phyloP scores from a whole-genome alignment of 495 filamentous ascomycete species.

The Cercophora newfieldiana region DNA sequence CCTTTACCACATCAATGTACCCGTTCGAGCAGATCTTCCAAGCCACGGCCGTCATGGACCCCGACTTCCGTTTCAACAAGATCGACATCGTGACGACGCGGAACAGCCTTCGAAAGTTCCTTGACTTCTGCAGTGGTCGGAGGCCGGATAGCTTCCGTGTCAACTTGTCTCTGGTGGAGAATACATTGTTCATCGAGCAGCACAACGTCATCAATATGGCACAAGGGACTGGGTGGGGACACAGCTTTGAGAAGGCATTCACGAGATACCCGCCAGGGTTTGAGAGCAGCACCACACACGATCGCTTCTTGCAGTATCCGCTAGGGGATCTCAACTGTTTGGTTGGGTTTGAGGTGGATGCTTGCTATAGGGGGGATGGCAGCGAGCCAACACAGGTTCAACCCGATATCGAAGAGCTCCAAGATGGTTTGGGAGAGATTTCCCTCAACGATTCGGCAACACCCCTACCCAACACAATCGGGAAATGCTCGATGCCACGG shows the following conservation, averaged over 20 bases:
- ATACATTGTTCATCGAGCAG: slow-evolving; percentile 18
- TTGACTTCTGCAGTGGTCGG: slow-evolving; percentile 11
- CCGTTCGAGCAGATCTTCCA: slow-evolving; percentile 15
- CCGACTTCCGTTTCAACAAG: slow-evolving; percentile 15
- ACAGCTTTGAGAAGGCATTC: slow-evolving; percentile 11
- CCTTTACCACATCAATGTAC: background rate
- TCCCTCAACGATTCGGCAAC: background rate
- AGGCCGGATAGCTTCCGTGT: slow-evolving; percentile 12
- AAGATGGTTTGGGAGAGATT: background rate
- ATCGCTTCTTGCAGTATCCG: slow-evolving; percentile 9
- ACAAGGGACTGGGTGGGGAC: slow-evolving; percentile 7
- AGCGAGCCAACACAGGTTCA: background rate
- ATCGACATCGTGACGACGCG: slow-evolving; percentile 14
- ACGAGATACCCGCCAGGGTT: slow-evolving; percentile 5
- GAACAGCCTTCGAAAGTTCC: slow-evolving; percentile 18
- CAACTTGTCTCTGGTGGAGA: slow-evolving; percentile 10
- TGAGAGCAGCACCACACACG: slow-evolving; percentile 5
- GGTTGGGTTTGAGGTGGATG: slow-evolving; percentile 16
- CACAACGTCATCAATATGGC: background rate
- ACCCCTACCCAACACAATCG: background rate
- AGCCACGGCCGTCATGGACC: slow-evolving; percentile 11
- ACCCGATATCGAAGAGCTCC: background rate
- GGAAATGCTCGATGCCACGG: background rate
- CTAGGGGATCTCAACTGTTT: slow-evolving; percentile 4
- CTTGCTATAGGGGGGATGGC: slow-evolving; percentile 6